phyloP scores from a whole-genome alignment of 2,329 filamentous ascomycete species.

The Aureobasidium sp. region DNA sequence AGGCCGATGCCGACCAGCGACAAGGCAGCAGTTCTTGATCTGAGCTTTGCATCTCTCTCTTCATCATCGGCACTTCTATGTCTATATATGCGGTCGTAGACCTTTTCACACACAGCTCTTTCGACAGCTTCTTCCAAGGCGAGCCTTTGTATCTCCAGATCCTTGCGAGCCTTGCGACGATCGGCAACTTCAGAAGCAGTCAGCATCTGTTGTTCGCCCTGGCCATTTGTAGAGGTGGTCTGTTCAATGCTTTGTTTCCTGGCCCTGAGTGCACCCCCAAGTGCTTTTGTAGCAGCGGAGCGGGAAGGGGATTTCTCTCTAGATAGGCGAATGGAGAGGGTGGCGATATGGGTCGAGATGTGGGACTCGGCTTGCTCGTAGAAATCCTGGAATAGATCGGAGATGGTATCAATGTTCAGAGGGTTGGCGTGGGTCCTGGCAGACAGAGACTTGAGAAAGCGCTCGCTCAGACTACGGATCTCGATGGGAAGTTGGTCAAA shows the following conservation, averaged over 20 bases:
- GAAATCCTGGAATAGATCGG: conserved; percentile 89
- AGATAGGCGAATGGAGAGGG: conserved; percentile 64
- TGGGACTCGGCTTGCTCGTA: conserved; percentile 73
- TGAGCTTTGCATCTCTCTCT: conserved; percentile 85
- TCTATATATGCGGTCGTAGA: conserved; percentile 79
- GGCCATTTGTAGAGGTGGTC: conserved; percentile 29
- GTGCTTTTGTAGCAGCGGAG: conserved; percentile 48
- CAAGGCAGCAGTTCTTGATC: conserved; percentile 86
- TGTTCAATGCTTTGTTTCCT: conserved; percentile 29
- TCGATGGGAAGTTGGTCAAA: conserved; percentile 91
- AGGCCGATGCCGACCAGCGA: conserved; percentile 85
- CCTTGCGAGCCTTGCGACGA: conserved; percentile 66
- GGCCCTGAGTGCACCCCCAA: conserved; percentile 42
- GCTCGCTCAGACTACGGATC: conserved; percentile 80
- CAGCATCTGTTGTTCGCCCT: conserved; percentile 74
- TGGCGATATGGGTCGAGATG: conserved; percentile 78
- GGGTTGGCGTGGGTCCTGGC: conserved; percentile 81
- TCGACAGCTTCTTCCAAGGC: conserved; percentile 88
- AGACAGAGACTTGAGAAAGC: conserved; percentile 82
- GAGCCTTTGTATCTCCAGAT: conserved; percentile 66
- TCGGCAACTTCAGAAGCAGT: conserved; percentile 77
- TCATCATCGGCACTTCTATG: conserved; percentile 90
- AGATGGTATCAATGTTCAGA: conserved; percentile 71
- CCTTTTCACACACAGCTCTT: conserved; percentile 44
- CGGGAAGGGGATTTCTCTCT: conserved; percentile 55